Conservation (phyloP, 805 yeast species). For the Sungouiella blattae region DNA sequence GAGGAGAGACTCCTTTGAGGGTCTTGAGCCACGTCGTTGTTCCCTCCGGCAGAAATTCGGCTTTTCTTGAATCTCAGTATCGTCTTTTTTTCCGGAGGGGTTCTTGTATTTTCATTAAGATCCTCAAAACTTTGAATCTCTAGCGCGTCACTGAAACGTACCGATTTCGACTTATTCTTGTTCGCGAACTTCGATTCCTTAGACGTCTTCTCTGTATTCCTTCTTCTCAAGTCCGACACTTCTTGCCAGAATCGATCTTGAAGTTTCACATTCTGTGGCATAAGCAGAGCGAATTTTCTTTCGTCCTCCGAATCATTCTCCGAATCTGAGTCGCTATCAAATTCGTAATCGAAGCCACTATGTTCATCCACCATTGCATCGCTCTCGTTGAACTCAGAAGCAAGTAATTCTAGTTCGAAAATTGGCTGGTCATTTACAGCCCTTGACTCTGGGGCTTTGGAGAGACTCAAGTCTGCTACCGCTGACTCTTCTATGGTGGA, state of each 20-base stretch:
- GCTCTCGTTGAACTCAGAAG: conserved; percentile 42
- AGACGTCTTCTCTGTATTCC: neutral
- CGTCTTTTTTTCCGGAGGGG: conserved; percentile 15
- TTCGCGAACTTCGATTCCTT: neutral
- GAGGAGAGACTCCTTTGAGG: neutral
- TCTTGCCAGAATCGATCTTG: conserved; percentile 38
- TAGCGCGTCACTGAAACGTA: conserved; percentile 49
- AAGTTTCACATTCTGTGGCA: conserved; percentile 7
- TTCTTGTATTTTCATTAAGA: conserved; percentile 34
- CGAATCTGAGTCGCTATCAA: neutral
- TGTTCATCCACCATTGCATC: conserved; percentile 2
- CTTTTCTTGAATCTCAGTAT: conserved; percentile 18
- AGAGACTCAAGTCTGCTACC: no score
- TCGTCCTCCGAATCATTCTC: conserved; percentile 26
- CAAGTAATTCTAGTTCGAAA: conserved; percentile 51
- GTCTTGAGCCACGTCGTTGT: no score
- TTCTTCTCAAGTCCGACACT: conserved; percentile 27
- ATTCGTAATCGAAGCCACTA: conserved; percentile 7
- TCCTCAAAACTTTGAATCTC: conserved; percentile 61
- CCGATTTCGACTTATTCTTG: conserved; percentile 39
- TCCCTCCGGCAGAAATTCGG: conserved; percentile 8
- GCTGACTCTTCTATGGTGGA: no score
- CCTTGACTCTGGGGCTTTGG: no score
- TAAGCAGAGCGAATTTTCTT: conserved; percentile 4
- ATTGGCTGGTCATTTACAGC: no score